Base-by-base conservation (phyloP, 352 stramenopile genomes). In the Thalassiosira mediterranea region DNA sequence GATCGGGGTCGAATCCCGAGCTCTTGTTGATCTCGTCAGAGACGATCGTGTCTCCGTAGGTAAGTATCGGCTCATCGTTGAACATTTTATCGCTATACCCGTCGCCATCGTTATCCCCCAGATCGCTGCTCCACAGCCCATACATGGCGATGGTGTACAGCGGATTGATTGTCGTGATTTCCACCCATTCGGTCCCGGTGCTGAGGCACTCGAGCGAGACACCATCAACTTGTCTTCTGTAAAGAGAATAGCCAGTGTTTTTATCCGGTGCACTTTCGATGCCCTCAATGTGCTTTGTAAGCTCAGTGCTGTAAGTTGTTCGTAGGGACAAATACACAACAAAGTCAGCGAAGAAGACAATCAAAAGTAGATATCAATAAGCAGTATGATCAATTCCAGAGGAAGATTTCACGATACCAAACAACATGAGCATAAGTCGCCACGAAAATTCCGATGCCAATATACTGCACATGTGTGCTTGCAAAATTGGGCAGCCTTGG, bases 31-130 rank as follows among this genome's bases (percentile, higher is more conserved):
- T 90, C 19, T 88, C 68, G 64, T 92, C 84, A 5, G 52, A 74
- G 4, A 94, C 81, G 21, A 92, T 81, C 1, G 84, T 90, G 40
- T 94, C 72, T 4, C 69, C 86, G 71, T 88, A 94, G 17, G 71
- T n/a, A 25, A 76, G 60, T 25, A 90, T 31, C 13, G 73, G 46
- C 37, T 63, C 23, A 34, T 79, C 76, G 65, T 91, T 79, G 65
- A 93, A 93, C 15, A 78, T 61, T 72, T 86, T 86, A 44, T 75
- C 79, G 17, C 61, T 74, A 29, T 69, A 82, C 34, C 67, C 72
- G 61, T 81, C 57, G n/a, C 40, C 29, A 19, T 81, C 77, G 52
- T 73, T 77, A 19, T 79, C 68, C 13, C 77, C 72, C 29, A 61
- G 47, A 0, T 70, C 54, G 38, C 60, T 76, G 5, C 57, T 34